A percentile compares a stretch with the other conserved stretches of the same genome.
Evolutionary conservation across 1,284 basidiomycete genomes (phyloP).

Genomic region (Trichosporon faecale): DNA sequence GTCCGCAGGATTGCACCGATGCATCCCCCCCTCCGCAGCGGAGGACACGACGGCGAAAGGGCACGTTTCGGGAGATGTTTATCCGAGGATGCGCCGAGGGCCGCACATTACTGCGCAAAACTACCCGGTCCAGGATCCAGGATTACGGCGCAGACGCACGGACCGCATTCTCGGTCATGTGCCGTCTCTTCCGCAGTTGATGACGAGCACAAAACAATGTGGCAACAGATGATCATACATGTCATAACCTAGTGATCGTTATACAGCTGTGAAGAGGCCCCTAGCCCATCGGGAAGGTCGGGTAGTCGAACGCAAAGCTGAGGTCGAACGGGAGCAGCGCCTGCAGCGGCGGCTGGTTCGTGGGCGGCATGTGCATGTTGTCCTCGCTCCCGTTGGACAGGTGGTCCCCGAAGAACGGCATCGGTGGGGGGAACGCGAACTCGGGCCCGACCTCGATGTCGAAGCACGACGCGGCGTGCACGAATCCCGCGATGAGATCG

Average conservation of each 20-base stretch:
- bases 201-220: background rate
- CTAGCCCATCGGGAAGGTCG: background rate
- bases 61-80: background rate
- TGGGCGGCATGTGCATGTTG: background rate
- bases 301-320: conserved; percentile 1
- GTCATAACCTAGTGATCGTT: background rate
- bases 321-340: conserved; percentile 4
- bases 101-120: background rate
- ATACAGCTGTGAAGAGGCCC: background rate
- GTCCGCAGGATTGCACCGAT: too few relatives aligned
- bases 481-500: conserved; percentile 18
- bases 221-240: background rate
- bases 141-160: too few relatives aligned
- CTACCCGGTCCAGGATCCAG: too few relatives aligned
- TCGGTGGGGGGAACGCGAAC: conserved; percentile 2
- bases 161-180: too few relatives aligned
- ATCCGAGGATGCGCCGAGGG: background rate
- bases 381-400: background rate
- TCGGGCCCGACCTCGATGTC: conserved; percentile 3
- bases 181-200: background rate
- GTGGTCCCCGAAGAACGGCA: conserved; percentile 5
- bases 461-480: conserved; percentile 16
- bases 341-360: background rate
- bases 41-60: too few relatives aligned
- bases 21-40: too few relatives aligned